phyloP scores from a whole-genome alignment of 208 protist genomes.

The Willaertia magna region DNA sequence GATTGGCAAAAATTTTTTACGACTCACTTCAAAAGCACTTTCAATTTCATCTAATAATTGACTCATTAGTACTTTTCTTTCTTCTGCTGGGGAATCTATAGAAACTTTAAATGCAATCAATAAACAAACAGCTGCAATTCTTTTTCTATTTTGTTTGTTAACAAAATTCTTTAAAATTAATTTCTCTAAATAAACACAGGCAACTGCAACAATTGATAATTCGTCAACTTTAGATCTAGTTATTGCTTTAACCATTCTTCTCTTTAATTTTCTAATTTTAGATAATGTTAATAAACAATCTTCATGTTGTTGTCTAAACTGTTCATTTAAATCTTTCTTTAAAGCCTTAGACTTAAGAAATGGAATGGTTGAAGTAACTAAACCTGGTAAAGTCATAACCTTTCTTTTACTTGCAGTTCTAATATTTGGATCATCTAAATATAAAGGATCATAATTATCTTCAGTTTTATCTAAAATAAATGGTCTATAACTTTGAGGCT shows the following conservation, averaged over 20 bases:
- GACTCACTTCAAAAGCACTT: neutral
- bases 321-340: constrained; percentile 23
- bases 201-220: constrained; percentile 13
- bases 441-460: constrained; percentile 18
- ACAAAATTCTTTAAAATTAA: constrained; percentile 26
- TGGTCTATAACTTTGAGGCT: neutral
- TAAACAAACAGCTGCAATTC: constrained; percentile 17
- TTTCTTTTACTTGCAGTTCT: constrained; percentile 25
- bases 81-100: neutral
- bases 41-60: neutral
- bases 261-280: constrained; percentile 22
- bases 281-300: constrained; percentile 14
- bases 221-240: neutral
- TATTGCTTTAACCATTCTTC: constrained; percentile 8
- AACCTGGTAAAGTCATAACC: constrained; percentile 15
- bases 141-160: constrained; percentile 21
- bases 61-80: neutral
- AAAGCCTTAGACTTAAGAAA: constrained; percentile 20
- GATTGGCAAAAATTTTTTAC: neutral
- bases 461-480: neutral
- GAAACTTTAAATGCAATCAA: constrained; percentile 18
- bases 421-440: constrained; percentile 26
- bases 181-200: constrained; percentile 29
- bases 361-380: constrained; percentile 17
- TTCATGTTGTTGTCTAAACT: constrained; percentile 20